Evolutionary conservation across 495 filamentous ascomycete species (phyloP).

Genomic region (Zalerion maritima): DNA sequence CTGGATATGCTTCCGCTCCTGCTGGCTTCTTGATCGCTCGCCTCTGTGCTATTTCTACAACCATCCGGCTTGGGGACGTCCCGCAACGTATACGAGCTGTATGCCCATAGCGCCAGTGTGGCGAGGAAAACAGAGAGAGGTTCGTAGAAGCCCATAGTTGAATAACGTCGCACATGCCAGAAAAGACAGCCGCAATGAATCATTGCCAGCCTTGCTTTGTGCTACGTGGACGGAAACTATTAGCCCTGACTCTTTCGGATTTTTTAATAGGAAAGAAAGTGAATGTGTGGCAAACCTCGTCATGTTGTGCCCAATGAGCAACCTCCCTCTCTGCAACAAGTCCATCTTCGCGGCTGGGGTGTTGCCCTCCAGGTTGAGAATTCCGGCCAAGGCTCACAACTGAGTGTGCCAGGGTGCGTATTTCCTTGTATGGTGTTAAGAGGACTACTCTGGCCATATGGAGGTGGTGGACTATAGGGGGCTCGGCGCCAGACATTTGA

Average conservation of each 20-base stretch:
- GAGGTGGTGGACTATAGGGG: conserved; percentile 37
- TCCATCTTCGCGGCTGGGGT: neutral
- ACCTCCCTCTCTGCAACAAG: neutral
- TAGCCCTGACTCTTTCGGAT: too few relatives aligned
- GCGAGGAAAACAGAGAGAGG: conserved; percentile 32
- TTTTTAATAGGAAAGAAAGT: too few relatives aligned
- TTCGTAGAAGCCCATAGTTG: conserved; percentile 35
- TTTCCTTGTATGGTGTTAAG: conserved; percentile 15
- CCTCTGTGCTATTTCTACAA: too few relatives aligned
- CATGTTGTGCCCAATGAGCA: conserved; percentile 36
- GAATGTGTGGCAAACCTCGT: too few relatives aligned
- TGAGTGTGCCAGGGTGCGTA: conserved; percentile 11
- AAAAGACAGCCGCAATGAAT: conserved; percentile 36
- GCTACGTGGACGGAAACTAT: too few relatives aligned
- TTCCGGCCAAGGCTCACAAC: neutral
- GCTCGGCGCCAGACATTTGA: conserved; percentile 31
- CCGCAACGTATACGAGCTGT: conserved; percentile 19
- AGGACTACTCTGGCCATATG: conserved; percentile 30
- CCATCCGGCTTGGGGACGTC: too few relatives aligned
- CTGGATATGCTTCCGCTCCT: too few relatives aligned
- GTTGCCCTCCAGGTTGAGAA: neutral
- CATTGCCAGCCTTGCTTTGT: conserved; percentile 40
- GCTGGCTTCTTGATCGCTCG: too few relatives aligned
- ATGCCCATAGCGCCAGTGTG: conserved; percentile 38
- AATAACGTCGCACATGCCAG: conserved; percentile 35